Evolutionary conservation across 306 rosid genomes (phyloP).

Genomic region (Cucurbita maxima): DNA sequence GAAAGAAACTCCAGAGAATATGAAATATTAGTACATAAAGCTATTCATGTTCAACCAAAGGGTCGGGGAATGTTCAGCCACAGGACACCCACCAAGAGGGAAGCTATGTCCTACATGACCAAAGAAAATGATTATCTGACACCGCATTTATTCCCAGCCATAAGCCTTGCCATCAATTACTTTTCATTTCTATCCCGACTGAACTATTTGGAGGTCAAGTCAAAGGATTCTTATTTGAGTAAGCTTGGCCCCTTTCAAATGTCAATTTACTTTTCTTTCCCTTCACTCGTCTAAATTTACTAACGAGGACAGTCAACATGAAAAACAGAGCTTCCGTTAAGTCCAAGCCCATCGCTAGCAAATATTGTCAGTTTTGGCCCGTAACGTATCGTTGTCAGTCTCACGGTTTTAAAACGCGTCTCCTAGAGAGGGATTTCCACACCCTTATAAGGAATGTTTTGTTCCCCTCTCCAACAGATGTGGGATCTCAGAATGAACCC

Average conservation of each 20-base stretch:
- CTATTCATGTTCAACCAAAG: neutral
- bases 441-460: no score
- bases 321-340: neutral
- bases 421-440: no score
- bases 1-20: neutral
- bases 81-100: slow-evolving; percentile 4
- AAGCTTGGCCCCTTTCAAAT: neutral
- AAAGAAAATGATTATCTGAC: slow-evolving; percentile 4
- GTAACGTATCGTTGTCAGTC: no score
- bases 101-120: slow-evolving; percentile 5
- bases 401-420: no score
- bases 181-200: neutral
- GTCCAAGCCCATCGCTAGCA: no score
- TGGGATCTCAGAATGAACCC: no score
- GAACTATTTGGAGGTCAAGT: neutral
- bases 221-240: slow-evolving; percentile 2
- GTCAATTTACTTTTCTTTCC: neutral
- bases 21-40: neutral
- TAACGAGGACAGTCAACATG: neutral
- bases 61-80: neutral
- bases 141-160: slow-evolving; percentile 8
- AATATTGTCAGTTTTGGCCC: no score
- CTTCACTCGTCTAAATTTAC: neutral
- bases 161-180: slow-evolving; percentile 2
- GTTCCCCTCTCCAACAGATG: no score